Evolutionary conservation across 2,329 filamentous ascomycete genomes (phyloP).

Genomic region (Septoria linicola): DNA sequence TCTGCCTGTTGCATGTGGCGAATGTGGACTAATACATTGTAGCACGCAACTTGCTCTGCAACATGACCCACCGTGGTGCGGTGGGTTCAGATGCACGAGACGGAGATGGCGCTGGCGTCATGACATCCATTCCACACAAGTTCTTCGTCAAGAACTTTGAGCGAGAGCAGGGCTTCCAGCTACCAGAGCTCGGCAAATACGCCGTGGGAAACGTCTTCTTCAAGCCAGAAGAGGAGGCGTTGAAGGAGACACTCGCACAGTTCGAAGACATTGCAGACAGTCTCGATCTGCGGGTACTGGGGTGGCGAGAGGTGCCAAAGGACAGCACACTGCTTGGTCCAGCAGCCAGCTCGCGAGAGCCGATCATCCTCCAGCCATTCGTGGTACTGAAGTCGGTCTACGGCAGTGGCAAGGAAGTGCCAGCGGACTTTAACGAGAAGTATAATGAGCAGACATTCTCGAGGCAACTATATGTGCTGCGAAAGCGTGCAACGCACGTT

Average conservation of each 20-base stretch:
- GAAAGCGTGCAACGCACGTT: constrained; percentile 91
- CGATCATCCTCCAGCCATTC: constrained; percentile 91
- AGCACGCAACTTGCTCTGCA: constrained; percentile 94
- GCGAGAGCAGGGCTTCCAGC: constrained; percentile 80
- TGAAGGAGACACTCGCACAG: constrained; percentile 85
- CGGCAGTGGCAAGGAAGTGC: constrained; percentile 74
- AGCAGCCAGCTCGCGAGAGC: constrained; percentile 89
- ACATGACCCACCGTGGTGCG: constrained; percentile 99
- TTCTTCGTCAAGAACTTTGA: constrained; percentile 99
- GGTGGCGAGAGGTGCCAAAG: constrained; percentile 92
- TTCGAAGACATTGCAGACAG: constrained; percentile 92
- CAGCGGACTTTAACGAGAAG: constrained; percentile 71
- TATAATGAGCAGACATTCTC: constrained; percentile 89
- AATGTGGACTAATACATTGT: constrained; percentile 11
- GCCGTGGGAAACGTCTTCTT: constrained; percentile 98
- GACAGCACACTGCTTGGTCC: constrained; percentile 92
- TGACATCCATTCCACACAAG: constrained; percentile 97
- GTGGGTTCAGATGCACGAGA: constrained; percentile 97
- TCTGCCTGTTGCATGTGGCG: neutral
- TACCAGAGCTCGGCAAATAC: constrained; percentile 89
- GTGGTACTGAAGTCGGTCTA: constrained; percentile 85
- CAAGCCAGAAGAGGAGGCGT: constrained; percentile 87
- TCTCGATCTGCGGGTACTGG: constrained; percentile 83
- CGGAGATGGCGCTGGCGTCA: constrained; percentile 96
- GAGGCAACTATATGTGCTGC: constrained; percentile 87